Evolutionary conservation across 2,329 filamentous ascomycete genomes (phyloP).

Genomic region (Colletotrichum agaves): DNA sequence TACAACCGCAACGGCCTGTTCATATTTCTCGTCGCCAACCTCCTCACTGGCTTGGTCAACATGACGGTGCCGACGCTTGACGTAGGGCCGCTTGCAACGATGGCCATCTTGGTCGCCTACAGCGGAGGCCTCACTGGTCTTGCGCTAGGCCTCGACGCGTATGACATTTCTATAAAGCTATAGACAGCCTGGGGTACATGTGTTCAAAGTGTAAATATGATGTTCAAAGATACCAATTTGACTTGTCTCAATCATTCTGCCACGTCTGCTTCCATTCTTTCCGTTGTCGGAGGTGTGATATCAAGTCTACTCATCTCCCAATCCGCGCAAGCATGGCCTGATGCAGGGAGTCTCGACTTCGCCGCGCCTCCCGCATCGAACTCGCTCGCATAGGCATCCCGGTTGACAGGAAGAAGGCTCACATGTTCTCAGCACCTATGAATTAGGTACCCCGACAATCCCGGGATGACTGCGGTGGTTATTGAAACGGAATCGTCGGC

Average conservation of each 20-base stretch:
- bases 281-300: too few species aligned
- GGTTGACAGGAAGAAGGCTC: background rate
- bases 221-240: background rate
- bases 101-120: slow-evolving; percentile 81
- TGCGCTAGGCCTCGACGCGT: slow-evolving; percentile 74
- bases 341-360: background rate
- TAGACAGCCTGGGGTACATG: slow-evolving; percentile 47
- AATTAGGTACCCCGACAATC: background rate
- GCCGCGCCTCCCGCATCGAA: background rate
- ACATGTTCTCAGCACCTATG: background rate
- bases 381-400: background rate
- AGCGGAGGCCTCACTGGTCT: slow-evolving; percentile 72
- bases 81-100: slow-evolving; percentile 70
- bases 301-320: background rate
- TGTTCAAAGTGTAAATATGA: background rate
- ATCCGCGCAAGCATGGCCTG: background rate
- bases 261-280: too few species aligned
- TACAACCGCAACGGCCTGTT: slow-evolving; percentile 90
- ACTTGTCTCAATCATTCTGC: background rate
- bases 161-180: slow-evolving; percentile 77
- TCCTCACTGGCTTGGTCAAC: slow-evolving; percentile 90
- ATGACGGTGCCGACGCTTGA: slow-evolving; percentile 86
- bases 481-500: background rate
- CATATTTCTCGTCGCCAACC: slow-evolving; percentile 87
- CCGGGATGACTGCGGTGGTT: background rate